Evolutionary conservation across 306 rosid species (phyloP).

Genomic region (Spatholobus suberectus): DNA sequence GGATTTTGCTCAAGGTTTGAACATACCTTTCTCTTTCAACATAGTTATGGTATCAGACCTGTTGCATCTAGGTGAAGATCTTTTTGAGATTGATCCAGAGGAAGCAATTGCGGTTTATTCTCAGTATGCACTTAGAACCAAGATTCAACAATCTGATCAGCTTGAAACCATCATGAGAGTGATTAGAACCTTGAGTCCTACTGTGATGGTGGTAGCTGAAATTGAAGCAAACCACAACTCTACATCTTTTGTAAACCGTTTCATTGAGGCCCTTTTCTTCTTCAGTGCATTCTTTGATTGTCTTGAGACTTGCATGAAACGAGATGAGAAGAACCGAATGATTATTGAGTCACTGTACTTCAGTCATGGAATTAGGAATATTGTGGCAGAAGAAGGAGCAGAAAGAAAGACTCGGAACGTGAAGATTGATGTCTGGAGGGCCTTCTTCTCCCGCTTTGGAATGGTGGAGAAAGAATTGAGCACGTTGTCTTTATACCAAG

Average conservation of each 20-base stretch:
- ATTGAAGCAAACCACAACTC: conserved; percentile 71
- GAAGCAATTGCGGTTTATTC: conserved; percentile 58
- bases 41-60: conserved; percentile 55
- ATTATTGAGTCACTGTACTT: conserved; percentile 53
- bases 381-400: conserved; percentile 62
- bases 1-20: conserved; percentile 47
- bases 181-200: conserved; percentile 50
- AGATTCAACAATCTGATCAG: conserved; percentile 51
- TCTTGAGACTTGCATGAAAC: conserved; percentile 52
- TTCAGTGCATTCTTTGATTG: conserved; percentile 66
- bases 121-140: conserved; percentile 32
- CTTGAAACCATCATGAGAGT: conserved; percentile 62
- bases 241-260: conserved; percentile 61
- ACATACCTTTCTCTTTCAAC: conserved; percentile 58
- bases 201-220: conserved; percentile 57
- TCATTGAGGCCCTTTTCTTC: conserved; percentile 70
- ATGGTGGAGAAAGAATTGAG: conserved; percentile 67
- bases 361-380: conserved; percentile 56
- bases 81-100: conserved; percentile 48
- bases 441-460: conserved; percentile 59
- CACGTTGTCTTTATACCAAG: conserved; percentile 59
- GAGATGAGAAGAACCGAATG: conserved; percentile 50
- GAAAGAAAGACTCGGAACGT: conserved; percentile 60
- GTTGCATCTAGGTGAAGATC: conserved; percentile 49
- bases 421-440: conserved; percentile 76